A percentile compares a stretch with the other conserved stretches of the same genome.
Conservation (phyloP, 176 grass and related monocot species). For the Oryza meridionalis region DNA sequence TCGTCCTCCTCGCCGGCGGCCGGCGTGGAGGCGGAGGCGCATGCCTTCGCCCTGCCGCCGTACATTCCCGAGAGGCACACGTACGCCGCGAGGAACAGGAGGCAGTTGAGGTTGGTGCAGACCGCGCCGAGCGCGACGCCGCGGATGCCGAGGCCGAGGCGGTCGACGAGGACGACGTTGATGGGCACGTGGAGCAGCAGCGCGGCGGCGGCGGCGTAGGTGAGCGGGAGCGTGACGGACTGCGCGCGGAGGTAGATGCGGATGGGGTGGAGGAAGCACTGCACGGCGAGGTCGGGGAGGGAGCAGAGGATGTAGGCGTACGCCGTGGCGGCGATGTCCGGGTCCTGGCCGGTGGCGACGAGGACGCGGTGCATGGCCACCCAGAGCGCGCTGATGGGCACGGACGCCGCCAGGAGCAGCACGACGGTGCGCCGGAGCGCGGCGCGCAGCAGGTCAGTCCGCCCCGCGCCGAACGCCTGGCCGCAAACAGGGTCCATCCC, state of each 20-base stretch:
- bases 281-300: conserved; percentile 79
- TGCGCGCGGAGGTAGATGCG: conserved; percentile 92
- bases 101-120: conserved; percentile 80
- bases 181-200: conserved; percentile 78
- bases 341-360: conserved; percentile 67
- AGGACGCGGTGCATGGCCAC: conserved; percentile 67
- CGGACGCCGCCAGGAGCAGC: conserved; percentile 60
- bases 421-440: conserved; percentile 71
- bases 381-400: conserved; percentile 73
- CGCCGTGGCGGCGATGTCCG: conserved; percentile 60
- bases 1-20: neutral
- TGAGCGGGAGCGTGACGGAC: conserved; percentile 89
- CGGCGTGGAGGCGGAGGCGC: neutral
- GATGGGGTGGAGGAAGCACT: conserved; percentile 87
- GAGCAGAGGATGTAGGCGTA: conserved; percentile 75
- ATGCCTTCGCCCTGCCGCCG: conserved; percentile 3
- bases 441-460: conserved; percentile 56
- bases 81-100: conserved; percentile 66
- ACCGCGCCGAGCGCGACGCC: conserved; percentile 77
- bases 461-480: conserved; percentile 78
- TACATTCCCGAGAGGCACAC: conserved; percentile 63
- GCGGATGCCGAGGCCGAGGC: conserved; percentile 70
- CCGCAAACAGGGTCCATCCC: conserved; percentile 92
- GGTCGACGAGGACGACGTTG: conserved; percentile 64
- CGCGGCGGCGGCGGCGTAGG: conserved; percentile 59